These are phyloP conservation scores for Hericium rajendrae DNA, from an alignment of 768 basidiomycete genomes.

Conservation along the genomic window DNA sequence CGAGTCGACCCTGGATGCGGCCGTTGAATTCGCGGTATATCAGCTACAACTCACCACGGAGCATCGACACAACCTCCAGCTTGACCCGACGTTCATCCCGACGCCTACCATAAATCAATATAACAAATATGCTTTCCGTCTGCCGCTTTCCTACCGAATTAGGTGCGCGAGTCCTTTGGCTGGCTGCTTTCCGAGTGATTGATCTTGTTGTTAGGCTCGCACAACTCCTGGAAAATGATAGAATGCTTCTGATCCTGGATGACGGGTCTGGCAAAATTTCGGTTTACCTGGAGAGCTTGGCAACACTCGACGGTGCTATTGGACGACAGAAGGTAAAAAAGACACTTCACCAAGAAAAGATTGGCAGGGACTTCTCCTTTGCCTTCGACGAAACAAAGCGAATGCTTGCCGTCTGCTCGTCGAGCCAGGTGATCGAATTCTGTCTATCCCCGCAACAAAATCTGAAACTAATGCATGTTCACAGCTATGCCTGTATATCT, in stretches of 20 bases:
- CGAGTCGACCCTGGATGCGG: too few relatives aligned
- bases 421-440: conserved; percentile 26
- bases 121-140: too few relatives aligned
- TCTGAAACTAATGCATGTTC: too few relatives aligned
- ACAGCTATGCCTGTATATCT: too few relatives aligned
- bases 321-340: not conserved
- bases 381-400: conserved; percentile 45
- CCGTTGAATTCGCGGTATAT: too few relatives aligned
- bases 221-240: conserved; percentile 7
- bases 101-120: not conserved
- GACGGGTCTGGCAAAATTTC: not conserved
- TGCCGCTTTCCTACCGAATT: too few relatives aligned
- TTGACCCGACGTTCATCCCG: conserved; percentile 6
- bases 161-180: too few relatives aligned
- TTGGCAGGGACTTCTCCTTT: conserved; percentile 35
- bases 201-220: not conserved
- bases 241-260: conserved; percentile 5
- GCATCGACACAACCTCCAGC: conserved; percentile 7
- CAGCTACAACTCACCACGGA: not conserved
- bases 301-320: not conserved
- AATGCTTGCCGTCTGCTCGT: conserved; percentile 35
- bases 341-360: conserved; percentile 32
- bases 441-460: not conserved
- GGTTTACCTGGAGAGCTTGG: conserved; percentile 8
- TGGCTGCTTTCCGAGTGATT: too few relatives aligned